Base-by-base conservation (phyloP, 495 filamentous ascomycete species). In the Lasiosphaeris hirsuta region DNA sequence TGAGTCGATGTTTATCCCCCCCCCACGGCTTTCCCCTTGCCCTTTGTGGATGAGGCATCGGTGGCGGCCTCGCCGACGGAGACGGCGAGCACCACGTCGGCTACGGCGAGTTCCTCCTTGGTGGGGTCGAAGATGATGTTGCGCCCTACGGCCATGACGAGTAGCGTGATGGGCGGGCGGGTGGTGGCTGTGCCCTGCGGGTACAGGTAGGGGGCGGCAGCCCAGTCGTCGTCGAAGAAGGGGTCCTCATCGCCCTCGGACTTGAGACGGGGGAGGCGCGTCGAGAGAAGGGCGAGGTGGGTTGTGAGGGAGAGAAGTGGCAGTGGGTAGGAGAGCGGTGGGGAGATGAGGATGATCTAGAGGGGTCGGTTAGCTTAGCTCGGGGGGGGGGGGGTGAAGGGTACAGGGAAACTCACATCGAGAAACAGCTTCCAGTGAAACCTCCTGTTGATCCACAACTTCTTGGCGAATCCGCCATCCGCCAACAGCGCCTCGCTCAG, bases 181-280 rank as follows among this genome's bases (percentile, higher is more conserved):
- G 65, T 67, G 33, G 56, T 61, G 8, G 49, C 10, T 15, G 59
- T 55, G 38, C 54, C 47, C 34, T 81, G 76, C 1, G 88, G 84
- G 75, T 92, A 99, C 17, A 99, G 78, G 49, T 85, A 83, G 39
- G 83, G 71, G 2, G 91, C 83, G 36, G 85, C 88, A 37, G 85
- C 88, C 95, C 95, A 99, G 73, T 99, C 94, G 75, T 99, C 95
- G 77, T 96, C 87, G 77, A 99, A 97, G 64, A 96, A 85, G 1
- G 95, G 95, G 65, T 99, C 95, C 74, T 99, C 94, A 68, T 96
- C 92, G 52, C 79, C 79, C 65, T 91, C 85, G 18, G 90, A 95
- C 67, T 89, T 88, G 18, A 95, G 76, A 34, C 85, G 81, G 14
- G 94, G 94, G 2, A 97, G 83, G 54, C 88, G 86, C 7, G 93